A percentile compares a stretch with the other conserved stretches of the same genome.
phyloP scores from a whole-genome alignment of 257 asterid species.

The Galeopsis tetrahit region DNA sequence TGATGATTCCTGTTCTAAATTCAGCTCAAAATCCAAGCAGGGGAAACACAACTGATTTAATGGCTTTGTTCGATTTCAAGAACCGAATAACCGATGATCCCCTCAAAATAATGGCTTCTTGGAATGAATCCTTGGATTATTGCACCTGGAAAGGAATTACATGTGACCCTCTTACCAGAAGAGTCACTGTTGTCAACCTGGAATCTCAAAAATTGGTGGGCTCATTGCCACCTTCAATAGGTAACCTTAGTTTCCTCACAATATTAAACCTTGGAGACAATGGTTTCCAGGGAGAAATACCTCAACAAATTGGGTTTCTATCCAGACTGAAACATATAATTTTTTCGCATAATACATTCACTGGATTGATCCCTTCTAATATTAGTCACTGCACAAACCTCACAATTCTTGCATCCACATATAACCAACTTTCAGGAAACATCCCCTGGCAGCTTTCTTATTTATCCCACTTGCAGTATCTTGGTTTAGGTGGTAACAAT shows the following conservation, averaged over 20 bases:
- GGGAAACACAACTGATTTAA: background rate
- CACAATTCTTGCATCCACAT: background rate
- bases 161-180: background rate
- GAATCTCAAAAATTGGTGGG: background rate
- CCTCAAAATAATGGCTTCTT: background rate
- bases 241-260: background rate
- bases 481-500: background rate
- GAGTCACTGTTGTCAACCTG: background rate
- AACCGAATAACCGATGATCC: background rate
- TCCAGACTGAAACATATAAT: background rate
- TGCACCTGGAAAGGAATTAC: constrained; percentile 6
- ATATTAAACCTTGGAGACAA: background rate
- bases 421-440: background rate
- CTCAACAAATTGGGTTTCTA: background rate
- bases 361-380: background rate
- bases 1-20: background rate
- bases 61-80: background rate
- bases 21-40: background rate
- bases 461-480: background rate
- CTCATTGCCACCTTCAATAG: background rate
- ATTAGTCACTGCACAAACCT: background rate
- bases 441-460: background rate
- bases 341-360: background rate
- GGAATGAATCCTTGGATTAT: background rate
- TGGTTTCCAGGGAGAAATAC: background rate